phyloP scores from a whole-genome alignment of 2,329 filamentous ascomycete species.

The Colletotrichum sp. region DNA sequence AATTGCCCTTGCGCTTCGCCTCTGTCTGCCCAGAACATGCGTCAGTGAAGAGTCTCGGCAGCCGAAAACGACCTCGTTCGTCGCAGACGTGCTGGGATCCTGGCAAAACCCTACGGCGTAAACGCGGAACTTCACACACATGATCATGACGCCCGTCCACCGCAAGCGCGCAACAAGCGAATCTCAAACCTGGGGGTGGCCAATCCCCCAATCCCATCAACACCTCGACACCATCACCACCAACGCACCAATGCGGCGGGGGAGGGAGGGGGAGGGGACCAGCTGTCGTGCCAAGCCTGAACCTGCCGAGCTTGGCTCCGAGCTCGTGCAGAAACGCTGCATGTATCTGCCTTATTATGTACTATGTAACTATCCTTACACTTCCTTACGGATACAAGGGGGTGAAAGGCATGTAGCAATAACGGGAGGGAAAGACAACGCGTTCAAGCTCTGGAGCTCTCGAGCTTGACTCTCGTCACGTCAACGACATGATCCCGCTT shows the following conservation, averaged over 20 bases:
- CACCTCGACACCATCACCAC: not conserved
- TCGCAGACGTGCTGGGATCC: not conserved
- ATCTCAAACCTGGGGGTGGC: not conserved
- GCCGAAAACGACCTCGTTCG: not conserved
- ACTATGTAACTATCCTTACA: not conserved
- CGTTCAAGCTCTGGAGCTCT: not conserved
- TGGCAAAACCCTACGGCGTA: not conserved
- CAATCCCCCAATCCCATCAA: not conserved
- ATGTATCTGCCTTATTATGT: not conserved
- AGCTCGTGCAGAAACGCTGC: constrained; percentile 18
- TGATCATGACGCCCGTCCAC: not conserved
- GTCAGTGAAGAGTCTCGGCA: not conserved
- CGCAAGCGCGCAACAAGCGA: not conserved
- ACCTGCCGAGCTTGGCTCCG: constrained; percentile 21
- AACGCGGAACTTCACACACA: not conserved
- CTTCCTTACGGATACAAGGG: not conserved
- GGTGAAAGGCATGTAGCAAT: not conserved
- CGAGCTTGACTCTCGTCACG: not conserved
- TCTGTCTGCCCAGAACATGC: not conserved
- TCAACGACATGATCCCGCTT: not conserved
- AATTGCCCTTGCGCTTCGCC: not conserved
- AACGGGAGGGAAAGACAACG: not conserved
- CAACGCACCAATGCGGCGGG: not conserved
- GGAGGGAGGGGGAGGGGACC: not conserved
- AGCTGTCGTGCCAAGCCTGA: constrained; percentile 13